A percentile compares a stretch with the other conserved stretches of the same genome.
phyloP scores from a whole-genome alignment of 176 grass and related monocot species.

The Cenchrus purpureus region DNA sequence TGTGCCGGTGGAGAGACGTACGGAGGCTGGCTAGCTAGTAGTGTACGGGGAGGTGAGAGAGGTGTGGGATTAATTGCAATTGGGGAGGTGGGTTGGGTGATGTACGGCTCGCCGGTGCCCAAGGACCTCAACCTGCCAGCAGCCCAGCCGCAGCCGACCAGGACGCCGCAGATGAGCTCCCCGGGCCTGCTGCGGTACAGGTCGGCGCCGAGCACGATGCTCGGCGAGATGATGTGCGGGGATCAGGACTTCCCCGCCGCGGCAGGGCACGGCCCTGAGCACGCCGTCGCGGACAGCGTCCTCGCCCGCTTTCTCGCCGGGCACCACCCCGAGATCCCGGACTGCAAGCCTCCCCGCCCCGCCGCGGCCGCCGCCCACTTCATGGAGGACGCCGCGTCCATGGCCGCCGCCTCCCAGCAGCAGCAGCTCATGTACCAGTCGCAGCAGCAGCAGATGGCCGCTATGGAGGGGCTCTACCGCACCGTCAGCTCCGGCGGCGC shows the following conservation, averaged over 20 bases:
- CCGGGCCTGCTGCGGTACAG: slow-evolving; percentile 79
- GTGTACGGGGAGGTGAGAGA: background rate
- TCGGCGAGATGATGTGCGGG: slow-evolving; percentile 67
- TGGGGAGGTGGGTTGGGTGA: slow-evolving; percentile 35
- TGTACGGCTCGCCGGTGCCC: slow-evolving; percentile 73
- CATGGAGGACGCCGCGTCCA: slow-evolving; percentile 27
- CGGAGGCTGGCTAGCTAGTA: background rate
- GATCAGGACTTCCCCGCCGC: slow-evolving; percentile 42
- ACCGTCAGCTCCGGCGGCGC: slow-evolving; percentile 48
- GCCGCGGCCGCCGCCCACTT: slow-evolving; percentile 49
- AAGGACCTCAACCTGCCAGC: slow-evolving; percentile 86
- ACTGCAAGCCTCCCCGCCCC: slow-evolving; percentile 51
- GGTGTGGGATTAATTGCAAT: background rate
- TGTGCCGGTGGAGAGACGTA: background rate
- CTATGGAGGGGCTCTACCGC: slow-evolving; percentile 64
- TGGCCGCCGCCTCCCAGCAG: slow-evolving; percentile 33
- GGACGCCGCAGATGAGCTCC: slow-evolving; percentile 64
- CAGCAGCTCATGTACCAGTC: slow-evolving; percentile 69
- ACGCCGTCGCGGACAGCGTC: slow-evolving; percentile 56
- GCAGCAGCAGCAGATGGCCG: slow-evolving; percentile 58
- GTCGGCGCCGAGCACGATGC: slow-evolving; percentile 75
- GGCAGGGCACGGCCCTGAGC: slow-evolving; percentile 32
- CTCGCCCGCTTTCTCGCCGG: slow-evolving; percentile 61
- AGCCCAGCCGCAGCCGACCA: slow-evolving; percentile 22
- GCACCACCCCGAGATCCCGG: slow-evolving; percentile 45